Evolutionary conservation across 768 basidiomycete genomes (phyloP).

Genomic region (Suillus subluteus): DNA sequence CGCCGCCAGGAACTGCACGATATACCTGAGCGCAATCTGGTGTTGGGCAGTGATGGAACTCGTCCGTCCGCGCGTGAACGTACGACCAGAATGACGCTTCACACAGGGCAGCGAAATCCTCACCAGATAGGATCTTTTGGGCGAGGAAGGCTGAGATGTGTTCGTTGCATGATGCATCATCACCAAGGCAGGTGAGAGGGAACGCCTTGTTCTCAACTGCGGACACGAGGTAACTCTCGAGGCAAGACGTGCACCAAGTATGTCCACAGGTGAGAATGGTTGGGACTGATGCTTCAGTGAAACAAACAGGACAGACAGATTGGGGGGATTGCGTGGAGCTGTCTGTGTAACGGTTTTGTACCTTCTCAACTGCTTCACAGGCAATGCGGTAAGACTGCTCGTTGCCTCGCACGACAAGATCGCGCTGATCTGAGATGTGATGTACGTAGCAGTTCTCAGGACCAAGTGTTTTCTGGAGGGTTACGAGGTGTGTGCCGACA

Average conservation of each 20-base stretch:
- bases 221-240: slow-evolving; percentile 59
- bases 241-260: slow-evolving; percentile 65
- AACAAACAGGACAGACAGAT: slow-evolving; percentile 68
- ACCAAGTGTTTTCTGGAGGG: slow-evolving; percentile 55
- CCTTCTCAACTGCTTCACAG: slow-evolving; percentile 46
- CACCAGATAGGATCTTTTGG: slow-evolving; percentile 49
- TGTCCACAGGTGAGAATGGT: slow-evolving; percentile 67
- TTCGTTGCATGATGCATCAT: slow-evolving; percentile 58
- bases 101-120: slow-evolving; percentile 58
- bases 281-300: slow-evolving; percentile 56
- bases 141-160: slow-evolving; percentile 59
- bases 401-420: slow-evolving; percentile 60
- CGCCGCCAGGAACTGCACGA: slow-evolving; percentile 52
- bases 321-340: slow-evolving; percentile 17
- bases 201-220: slow-evolving; percentile 61
- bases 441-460: slow-evolving; percentile 60
- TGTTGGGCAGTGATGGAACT: slow-evolving; percentile 78
- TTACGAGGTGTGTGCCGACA: slow-evolving; percentile 46
- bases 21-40: slow-evolving; percentile 81
- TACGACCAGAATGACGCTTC: slow-evolving; percentile 65
- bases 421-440: slow-evolving; percentile 32
- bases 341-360: slow-evolving; percentile 29
- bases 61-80: slow-evolving; percentile 58
- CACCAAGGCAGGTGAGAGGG: slow-evolving; percentile 74
- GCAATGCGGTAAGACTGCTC: slow-evolving; percentile 38